Base-by-base conservation (phyloP, 2,329 filamentous ascomycete species). In the Fusarium udum region DNA sequence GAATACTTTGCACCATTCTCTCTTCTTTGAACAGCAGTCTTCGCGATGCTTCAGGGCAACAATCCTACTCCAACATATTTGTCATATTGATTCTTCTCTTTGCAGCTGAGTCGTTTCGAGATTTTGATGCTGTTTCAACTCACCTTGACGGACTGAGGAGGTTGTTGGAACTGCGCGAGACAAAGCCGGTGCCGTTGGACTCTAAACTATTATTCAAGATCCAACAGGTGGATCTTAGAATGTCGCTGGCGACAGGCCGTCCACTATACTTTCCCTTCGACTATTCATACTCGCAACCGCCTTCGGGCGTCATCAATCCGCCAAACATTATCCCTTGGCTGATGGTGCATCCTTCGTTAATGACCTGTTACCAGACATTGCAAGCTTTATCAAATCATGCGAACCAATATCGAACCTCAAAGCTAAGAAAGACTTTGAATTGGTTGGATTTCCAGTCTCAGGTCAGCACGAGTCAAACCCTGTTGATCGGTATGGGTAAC, bases 181-280 rank as follows among this genome's bases (percentile, higher is more conserved):
- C n/a, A 0, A 48, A 40, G 3, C 28, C 31, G 0, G 32, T 36
- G 13, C 22, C 28, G 4, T 8, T 45, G 20, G 64, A 67, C 10
- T 40, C 43, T 5, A 66, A 67, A 18, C 28, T 67, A 4, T 5
- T 67, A 1, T 67, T 61, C 2, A 67, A 67, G 34, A 61, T 67
- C 6, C 64, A 67, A 12, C 64, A 67, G 28, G 22, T 67, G 8
- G 64, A 67, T 7, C 15, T 67, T 1, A 67, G 64, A 12, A 28
- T 26, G 28, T 15, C 64, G 1, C 15, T 67, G 15, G 64, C 64
- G 9, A 60, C 39, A 1, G 43, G 45, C 6, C 22, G 2, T 1
- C 22, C 62, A 18, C 3, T 67, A 0, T 14, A 26, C 5, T 58
- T 67, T 8, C 37, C 52, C 1, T n/a, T 52, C 3, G 7, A 51